A percentile compares a stretch with the other conserved stretches of the same genome.
phyloP scores from a whole-genome alignment of 1,139 yeast genomes.

The Hyphopichia fennica region DNA sequence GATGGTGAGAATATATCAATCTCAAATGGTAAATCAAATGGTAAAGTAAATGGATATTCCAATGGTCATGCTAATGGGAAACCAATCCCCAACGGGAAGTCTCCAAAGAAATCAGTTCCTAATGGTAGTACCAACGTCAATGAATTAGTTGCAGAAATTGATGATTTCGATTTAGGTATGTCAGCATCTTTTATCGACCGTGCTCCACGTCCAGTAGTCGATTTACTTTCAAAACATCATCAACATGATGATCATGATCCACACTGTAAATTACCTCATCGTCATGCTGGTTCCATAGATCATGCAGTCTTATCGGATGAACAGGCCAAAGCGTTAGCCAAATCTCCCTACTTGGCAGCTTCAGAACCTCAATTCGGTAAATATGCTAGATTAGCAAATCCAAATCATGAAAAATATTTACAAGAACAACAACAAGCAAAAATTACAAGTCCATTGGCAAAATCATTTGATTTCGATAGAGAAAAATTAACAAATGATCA shows the following conservation, averaged over 20 bases:
- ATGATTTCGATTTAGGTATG: conserved; percentile 44
- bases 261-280: conserved; percentile 29
- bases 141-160: conserved; percentile 22
- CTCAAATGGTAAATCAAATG: background rate
- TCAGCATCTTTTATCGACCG: conserved; percentile 44
- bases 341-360: conserved; percentile 54
- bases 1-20: conserved; percentile 7
- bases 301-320: conserved; percentile 42
- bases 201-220: conserved; percentile 41
- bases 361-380: conserved; percentile 58
- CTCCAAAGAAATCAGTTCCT: too few species aligned
- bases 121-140: background rate
- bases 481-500: conserved; percentile 8
- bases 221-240: conserved; percentile 19
- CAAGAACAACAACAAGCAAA: conserved; percentile 8
- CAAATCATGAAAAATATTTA: conserved; percentile 12
- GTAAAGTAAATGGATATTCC: background rate
- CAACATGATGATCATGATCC: background rate
- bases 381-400: conserved; percentile 48
- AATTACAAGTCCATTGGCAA: conserved; percentile 15
- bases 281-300: conserved; percentile 40
- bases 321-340: conserved; percentile 54
- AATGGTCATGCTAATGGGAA: background rate
- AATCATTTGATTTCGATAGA: conserved; percentile 9
- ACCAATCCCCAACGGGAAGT: too few species aligned